Evolutionary conservation across 352 stramenopile genomes (phyloP).

Genomic region (Phytophthora macrochlamydospora): DNA sequence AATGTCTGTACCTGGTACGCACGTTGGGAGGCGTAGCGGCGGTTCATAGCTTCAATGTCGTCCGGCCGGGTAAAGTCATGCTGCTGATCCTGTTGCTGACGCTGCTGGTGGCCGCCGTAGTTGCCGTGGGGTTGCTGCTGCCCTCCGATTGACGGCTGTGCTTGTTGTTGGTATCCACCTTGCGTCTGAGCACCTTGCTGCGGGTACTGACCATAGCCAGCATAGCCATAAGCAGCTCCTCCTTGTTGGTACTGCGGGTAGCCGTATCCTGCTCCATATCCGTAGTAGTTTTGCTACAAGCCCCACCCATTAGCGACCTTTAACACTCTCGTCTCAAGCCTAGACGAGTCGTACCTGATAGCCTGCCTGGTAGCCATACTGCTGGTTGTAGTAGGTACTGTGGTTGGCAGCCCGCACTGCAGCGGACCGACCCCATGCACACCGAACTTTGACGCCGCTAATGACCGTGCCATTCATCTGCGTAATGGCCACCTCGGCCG

Average conservation of each 20-base stretch:
- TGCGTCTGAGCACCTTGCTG: conserved; percentile 50
- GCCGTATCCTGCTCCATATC: conserved; percentile 58
- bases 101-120: conserved; percentile 34
- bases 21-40: conserved; percentile 75
- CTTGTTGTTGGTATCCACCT: conserved; percentile 37
- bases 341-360: conserved; percentile 38
- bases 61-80: conserved; percentile 79
- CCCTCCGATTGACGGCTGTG: conserved; percentile 22
- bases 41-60: conserved; percentile 80
- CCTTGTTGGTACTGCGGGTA: conserved; percentile 60
- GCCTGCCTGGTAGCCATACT: conserved; percentile 51
- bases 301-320: background rate
- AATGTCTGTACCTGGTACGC: conserved; percentile 74
- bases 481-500: conserved; percentile 85
- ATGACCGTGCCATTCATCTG: conserved; percentile 91
- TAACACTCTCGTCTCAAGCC: no score
- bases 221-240: conserved; percentile 39
- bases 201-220: conserved; percentile 55
- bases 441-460: conserved; percentile 81
- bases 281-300: conserved; percentile 57
- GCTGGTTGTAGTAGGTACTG: conserved; percentile 57
- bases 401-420: conserved; percentile 49
- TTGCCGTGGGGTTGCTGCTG: conserved; percentile 48
- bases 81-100: conserved; percentile 49
- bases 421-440: conserved; percentile 88